phyloP scores from a whole-genome alignment of 495 filamentous ascomycete genomes.

The Aspergillus biplanus region DNA sequence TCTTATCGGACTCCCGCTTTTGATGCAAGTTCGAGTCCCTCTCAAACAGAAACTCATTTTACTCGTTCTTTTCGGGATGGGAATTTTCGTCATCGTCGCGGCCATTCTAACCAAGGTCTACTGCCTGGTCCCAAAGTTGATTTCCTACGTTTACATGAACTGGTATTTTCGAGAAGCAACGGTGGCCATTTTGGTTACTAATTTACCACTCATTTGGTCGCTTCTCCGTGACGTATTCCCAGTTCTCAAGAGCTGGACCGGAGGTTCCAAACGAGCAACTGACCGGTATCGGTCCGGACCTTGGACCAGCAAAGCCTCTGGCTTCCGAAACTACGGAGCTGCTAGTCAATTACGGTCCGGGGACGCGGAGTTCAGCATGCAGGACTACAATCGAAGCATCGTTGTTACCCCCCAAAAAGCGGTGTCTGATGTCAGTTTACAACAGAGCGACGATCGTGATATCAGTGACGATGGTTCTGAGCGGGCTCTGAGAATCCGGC shows the following conservation, averaged over 20 bases:
- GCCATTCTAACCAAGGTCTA: conserved; percentile 70
- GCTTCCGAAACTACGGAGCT: conserved; percentile 37
- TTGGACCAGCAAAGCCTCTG: conserved; percentile 42
- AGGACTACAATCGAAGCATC: conserved; percentile 36
- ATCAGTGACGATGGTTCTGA: conserved; percentile 47
- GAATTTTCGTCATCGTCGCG: conserved; percentile 68
- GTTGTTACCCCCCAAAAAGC: conserved; percentile 37
- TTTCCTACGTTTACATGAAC: conserved; percentile 62
- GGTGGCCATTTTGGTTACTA: conserved; percentile 66
- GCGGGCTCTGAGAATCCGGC: conserved; percentile 47
- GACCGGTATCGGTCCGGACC: conserved; percentile 42
- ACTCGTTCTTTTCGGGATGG: conserved; percentile 55
- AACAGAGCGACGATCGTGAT: conserved; percentile 35
- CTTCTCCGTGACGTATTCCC: conserved; percentile 63
- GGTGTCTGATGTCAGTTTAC: conserved; percentile 37
- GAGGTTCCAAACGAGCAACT: conserved; percentile 43
- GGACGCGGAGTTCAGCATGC: conserved; percentile 42
- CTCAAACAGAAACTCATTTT: conserved; percentile 61
- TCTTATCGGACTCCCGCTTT: conserved; percentile 62
- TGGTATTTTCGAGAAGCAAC: conserved; percentile 75
- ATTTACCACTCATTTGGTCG: conserved; percentile 68
- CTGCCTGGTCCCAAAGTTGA: conserved; percentile 56
- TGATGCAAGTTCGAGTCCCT: conserved; percentile 60
- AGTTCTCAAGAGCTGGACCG: conserved; percentile 50
- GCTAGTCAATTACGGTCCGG: conserved; percentile 38